Evolutionary conservation across 1,284 basidiomycete genomes (phyloP).

Genomic region (Puccinia triticina): DNA sequence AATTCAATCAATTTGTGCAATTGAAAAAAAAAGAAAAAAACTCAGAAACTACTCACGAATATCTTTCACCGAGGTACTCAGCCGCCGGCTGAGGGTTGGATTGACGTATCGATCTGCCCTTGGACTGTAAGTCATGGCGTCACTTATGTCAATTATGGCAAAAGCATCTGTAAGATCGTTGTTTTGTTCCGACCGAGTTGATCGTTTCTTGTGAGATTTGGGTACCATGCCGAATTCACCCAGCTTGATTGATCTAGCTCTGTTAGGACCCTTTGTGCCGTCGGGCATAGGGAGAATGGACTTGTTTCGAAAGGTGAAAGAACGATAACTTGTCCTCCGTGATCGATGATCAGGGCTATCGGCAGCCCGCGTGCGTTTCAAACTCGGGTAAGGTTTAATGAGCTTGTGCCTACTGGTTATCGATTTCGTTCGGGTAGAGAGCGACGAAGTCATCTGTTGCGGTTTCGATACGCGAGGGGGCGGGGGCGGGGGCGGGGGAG

Average conservation of each 20-base stretch:
- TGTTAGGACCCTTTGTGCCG: not conserved
- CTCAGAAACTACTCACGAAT: constrained; percentile 23
- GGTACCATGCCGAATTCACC: constrained; percentile 7
- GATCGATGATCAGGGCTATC: constrained; percentile 23
- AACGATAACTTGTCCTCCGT: constrained; percentile 7
- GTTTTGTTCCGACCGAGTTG: not conserved
- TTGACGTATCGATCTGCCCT: constrained; percentile 36
- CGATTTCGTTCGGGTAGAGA: not conserved
- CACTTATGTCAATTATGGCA: constrained; percentile 29
- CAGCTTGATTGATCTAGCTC: constrained; percentile 6
- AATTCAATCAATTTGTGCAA: not conserved
- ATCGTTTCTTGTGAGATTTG: not conserved
- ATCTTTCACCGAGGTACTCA: constrained; percentile 43
- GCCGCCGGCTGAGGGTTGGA: constrained; percentile 26
- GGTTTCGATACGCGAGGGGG: not conserved
- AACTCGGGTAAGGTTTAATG: constrained; percentile 21
- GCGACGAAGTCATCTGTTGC: not conserved
- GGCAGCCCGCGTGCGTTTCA: constrained; percentile 6
- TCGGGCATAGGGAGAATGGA: not conserved
- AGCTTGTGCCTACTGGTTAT: constrained; percentile 9
- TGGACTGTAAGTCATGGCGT: constrained; percentile 6
- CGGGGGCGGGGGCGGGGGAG: not conserved
- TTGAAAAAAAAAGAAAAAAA: not conserved
- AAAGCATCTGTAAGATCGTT: constrained; percentile 36
- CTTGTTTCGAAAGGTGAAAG: constrained; percentile 6